Evolutionary conservation across 306 rosid species (phyloP), one percentile per base, ranked within the genome.

Genomic region (Fragaria iinumae): DNA sequence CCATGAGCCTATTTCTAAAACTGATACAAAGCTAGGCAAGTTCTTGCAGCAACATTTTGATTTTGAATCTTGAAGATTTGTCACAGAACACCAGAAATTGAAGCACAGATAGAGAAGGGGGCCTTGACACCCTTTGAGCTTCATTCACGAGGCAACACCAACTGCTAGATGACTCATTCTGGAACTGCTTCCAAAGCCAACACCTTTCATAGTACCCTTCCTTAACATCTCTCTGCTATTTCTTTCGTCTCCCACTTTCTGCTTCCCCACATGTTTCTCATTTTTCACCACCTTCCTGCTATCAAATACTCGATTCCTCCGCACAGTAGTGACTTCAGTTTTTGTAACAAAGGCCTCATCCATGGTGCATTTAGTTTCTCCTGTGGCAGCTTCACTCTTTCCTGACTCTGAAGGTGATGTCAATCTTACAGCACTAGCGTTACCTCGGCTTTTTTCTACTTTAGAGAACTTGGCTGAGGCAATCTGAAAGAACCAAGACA

Each of bases 101-200:
- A 27, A 63, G 69, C 25, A 16, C 14, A 36, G 18, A n/a, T 9
- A 36, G 23, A 8, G 43, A 48, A 32, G 36, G 27, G 38, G 21
- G 8, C 67, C 20, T 11, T 27, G 36, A 32, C 36, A 2, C 36
- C 36, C 36, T 3, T 32, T 32, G 8, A 10, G 48, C 3, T 83
- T 88, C 85, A 87, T 44, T 44, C 48, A 10, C 63, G 88, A 88
- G 71, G 89, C 81, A 78, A 84, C 90, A 67, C 67, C 83, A 69
- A 88, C 90, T n/a, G 80, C 69, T 32, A 90, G 80, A 77, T 78
- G 80, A 72, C 88, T 80, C 79, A 74, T 81, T 81, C 79, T 71
- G 53, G 86, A 81, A 75, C 79, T 78, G 81, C 84, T 85, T 60
- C 83, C 79, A 41, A 77, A 64, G 50, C 81, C 86, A 57, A 75